These are phyloP conservation scores for Immersiporthe knoxdaviesiana DNA, from an alignment of 2,329 filamentous ascomycete genomes.

Conservation along the genomic window DNA sequence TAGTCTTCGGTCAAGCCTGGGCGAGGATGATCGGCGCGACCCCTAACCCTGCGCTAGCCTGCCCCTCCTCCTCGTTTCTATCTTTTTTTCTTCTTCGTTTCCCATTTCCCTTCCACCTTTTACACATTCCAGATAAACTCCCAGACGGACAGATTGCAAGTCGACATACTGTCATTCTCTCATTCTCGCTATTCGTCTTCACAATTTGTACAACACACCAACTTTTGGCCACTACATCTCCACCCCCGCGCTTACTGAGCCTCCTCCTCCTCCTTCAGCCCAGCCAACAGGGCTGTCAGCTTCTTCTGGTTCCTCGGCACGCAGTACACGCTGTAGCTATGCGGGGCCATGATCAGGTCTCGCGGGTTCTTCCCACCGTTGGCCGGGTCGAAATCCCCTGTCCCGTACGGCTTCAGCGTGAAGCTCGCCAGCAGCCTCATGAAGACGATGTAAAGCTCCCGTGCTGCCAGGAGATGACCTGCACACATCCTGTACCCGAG, in stretches of 20 bases:
- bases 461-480: conserved; percentile 56
- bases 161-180: too few relatives aligned
- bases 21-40: not conserved
- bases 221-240: too few relatives aligned
- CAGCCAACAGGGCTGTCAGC: conserved; percentile 7
- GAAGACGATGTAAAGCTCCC: conserved; percentile 57
- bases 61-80: not conserved
- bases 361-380: conserved; percentile 24
- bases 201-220: not conserved
- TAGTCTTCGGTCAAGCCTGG: not conserved
- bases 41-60: not conserved
- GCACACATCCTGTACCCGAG: conserved; percentile 59
- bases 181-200: not conserved
- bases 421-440: conserved; percentile 55
- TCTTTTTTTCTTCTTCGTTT: not conserved
- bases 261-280: not conserved
- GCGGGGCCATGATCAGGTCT: conserved; percentile 23
- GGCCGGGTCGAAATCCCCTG: conserved; percentile 20
- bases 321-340: conserved; percentile 21
- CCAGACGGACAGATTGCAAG: too few relatives aligned
- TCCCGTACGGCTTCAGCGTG: conserved; percentile 41
- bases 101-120: too few relatives aligned
- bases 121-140: too few relatives aligned
- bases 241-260: too few relatives aligned
- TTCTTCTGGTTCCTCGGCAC: conserved; percentile 27